Evolutionary conservation across 1,284 basidiomycete genomes (phyloP).

Genomic region (Puccinia hordei): DNA sequence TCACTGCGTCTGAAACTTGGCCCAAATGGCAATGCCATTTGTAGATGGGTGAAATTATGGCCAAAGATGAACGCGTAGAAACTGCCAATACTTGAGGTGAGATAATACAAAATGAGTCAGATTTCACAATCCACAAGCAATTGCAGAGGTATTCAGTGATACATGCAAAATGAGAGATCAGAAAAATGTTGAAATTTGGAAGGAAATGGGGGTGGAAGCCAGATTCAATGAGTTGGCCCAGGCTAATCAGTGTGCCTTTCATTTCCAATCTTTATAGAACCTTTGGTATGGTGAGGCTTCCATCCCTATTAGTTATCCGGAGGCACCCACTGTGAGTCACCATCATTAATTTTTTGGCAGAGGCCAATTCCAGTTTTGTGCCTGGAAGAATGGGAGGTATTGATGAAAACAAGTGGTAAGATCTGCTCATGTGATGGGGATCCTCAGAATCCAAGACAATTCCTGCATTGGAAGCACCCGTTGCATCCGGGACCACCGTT

Average conservation of each 20-base stretch:
- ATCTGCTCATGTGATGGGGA: neutral
- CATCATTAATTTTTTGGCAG: neutral
- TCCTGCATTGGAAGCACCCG: neutral
- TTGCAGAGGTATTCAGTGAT: neutral
- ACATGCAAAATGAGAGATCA: neutral
- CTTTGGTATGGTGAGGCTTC: neutral
- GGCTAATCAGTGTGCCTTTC: neutral
- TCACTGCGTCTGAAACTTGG: neutral
- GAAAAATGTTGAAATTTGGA: neutral
- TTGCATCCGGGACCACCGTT: neutral
- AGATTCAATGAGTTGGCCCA: too few relatives aligned
- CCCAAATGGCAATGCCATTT: conserved; percentile 5
- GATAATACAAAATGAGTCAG: neutral
- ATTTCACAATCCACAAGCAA: neutral
- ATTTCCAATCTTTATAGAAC: conserved; percentile 16
- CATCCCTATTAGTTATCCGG: neutral
- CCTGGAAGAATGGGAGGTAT: neutral
- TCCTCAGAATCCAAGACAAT: neutral
- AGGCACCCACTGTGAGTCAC: neutral
- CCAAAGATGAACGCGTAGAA: too few relatives aligned
- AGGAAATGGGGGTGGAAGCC: neutral
- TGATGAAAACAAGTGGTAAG: neutral
- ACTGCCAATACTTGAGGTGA: neutral
- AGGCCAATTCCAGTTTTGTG: neutral
- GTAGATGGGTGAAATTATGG: neutral